Evolutionary conservation across 1,284 basidiomycete species (phyloP), one percentile per base, ranked within the genome.

Genomic region (Ceratobasidium sp.): DNA sequence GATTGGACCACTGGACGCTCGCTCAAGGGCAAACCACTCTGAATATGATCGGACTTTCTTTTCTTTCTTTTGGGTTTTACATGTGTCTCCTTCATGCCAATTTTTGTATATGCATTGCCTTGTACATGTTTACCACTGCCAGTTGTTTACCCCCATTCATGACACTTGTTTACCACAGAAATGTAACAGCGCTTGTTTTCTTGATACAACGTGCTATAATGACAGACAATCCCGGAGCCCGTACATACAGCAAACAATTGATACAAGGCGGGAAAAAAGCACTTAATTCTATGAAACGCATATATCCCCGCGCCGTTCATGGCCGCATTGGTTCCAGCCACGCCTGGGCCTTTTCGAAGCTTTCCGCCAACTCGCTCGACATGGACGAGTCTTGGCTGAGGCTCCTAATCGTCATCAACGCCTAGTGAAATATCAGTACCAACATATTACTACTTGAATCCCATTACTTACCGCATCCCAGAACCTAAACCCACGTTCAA

Each of bases 401-500:
- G 73, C 90, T 88, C 79, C 94, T 84, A 82, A 98, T 92, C 75
- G 93, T 94, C 60, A 86, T 86, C 80, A 98, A 86, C 75, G 94
- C 87, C 73, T 50, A 56, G 73, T 75, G 75, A 71, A 58, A 73
- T 69, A 60, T 22, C 32, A 22, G 65, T 32, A 50, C 42, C 25
- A 29, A 22, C 20, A 47, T 43, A 25, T 22, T 17, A 32, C 38
- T 34, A n/a, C n/a, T 31, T 25, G 42, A 52, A 69, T 62, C 4
- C 10, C 32, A 10, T 17, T 43, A 87, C 93, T 83, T 78, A 96
- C 94, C 78, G 95, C 86, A 77, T 96, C 92, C 96, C 97, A 99
- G 83, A 99, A 99, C 74, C 97, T 85, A 83, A 99, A 98, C 3
- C 95, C 96, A 67, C 97, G 83, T 77, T 95, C 93, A 57, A 99